Conservation (phyloP, 805 yeast genomes). For the Teunomyces gatunensis region DNA sequence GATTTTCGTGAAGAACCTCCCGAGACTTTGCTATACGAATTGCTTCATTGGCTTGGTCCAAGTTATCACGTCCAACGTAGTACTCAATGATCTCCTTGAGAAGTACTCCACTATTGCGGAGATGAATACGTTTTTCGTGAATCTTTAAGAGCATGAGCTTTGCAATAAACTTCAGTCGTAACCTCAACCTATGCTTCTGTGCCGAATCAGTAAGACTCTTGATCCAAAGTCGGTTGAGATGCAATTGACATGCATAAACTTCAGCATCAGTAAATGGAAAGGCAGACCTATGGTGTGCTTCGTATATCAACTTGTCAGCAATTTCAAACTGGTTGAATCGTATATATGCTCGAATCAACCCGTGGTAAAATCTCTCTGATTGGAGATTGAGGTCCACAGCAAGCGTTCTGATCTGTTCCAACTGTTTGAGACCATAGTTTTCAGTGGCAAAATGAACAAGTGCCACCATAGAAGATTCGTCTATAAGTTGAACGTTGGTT, state of each 20-base stretch:
- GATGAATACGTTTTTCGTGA: constrained; percentile 7
- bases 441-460: constrained; percentile 21
- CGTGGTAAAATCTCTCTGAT: constrained; percentile 24
- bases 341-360: constrained; percentile 28
- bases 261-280: constrained; percentile 29
- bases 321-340: constrained; percentile 26
- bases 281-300: constrained; percentile 28
- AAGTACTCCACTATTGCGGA: constrained; percentile 13
- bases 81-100: constrained; percentile 27
- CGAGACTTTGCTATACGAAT: constrained; percentile 16
- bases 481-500: constrained; percentile 14
- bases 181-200: constrained; percentile 7
- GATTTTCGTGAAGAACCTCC: constrained; percentile 21
- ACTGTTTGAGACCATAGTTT: constrained; percentile 18
- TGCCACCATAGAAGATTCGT: constrained; percentile 13
- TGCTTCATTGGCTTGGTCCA: constrained; percentile 19
- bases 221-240: constrained; percentile 31
- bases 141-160: constrained; percentile 9
- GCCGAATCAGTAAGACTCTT: constrained; percentile 9
- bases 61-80: constrained; percentile 13
- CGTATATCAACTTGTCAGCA: constrained; percentile 31
- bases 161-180: constrained; percentile 12
- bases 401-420: constrained; percentile 14
- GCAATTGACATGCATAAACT: constrained; percentile 27
- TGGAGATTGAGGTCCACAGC: constrained; percentile 17